Evolutionary conservation across 192 early-diverging fungal species (phyloP).

Genomic region (Chytriomyces confervae): DNA sequence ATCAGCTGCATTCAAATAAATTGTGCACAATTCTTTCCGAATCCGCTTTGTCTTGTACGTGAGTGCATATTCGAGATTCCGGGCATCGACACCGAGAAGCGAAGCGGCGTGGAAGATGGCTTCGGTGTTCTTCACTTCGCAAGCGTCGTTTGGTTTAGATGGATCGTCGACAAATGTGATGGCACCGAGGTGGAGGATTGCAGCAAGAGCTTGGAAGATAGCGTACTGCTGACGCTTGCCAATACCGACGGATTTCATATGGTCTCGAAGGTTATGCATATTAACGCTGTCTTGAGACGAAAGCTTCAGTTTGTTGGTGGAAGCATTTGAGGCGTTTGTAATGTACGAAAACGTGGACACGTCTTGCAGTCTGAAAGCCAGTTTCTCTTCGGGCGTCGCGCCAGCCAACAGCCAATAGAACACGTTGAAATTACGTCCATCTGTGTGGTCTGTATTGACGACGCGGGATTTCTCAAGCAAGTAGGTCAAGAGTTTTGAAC

Average conservation of each 20-base stretch:
- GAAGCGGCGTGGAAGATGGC: conserved; percentile 73
- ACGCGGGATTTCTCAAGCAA: conserved; percentile 87
- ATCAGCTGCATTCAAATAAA: conserved; percentile 81
- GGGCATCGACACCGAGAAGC: conserved; percentile 77
- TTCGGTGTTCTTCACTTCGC: conserved; percentile 76
- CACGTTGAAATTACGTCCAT: conserved; percentile 91
- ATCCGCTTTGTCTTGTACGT: conserved; percentile 85
- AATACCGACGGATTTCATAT: conserved; percentile 79
- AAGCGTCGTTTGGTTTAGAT: conserved; percentile 72
- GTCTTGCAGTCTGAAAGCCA: conserved; percentile 65
- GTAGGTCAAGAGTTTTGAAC: conserved; percentile 81
- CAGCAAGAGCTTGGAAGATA: conserved; percentile 84
- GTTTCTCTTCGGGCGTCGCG: conserved; percentile 74
- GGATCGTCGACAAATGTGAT: conserved; percentile 79
- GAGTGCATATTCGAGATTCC: conserved; percentile 73
- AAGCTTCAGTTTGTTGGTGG: conserved; percentile 7
- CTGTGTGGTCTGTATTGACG: conserved; percentile 48
- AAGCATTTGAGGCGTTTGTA: conserved; percentile 35
- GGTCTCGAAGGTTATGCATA: conserved; percentile 59
- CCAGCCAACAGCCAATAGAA: conserved; percentile 95
- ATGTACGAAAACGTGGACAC: conserved; percentile 58
- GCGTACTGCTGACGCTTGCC: conserved; percentile 71
- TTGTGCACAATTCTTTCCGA: conserved; percentile 82
- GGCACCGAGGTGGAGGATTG: conserved; percentile 90
- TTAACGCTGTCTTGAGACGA: conserved; percentile 15